These are phyloP conservation scores for Gigaspora rosea DNA, from an alignment of 192 early-diverging fungal species.

Conservation along the genomic window DNA sequence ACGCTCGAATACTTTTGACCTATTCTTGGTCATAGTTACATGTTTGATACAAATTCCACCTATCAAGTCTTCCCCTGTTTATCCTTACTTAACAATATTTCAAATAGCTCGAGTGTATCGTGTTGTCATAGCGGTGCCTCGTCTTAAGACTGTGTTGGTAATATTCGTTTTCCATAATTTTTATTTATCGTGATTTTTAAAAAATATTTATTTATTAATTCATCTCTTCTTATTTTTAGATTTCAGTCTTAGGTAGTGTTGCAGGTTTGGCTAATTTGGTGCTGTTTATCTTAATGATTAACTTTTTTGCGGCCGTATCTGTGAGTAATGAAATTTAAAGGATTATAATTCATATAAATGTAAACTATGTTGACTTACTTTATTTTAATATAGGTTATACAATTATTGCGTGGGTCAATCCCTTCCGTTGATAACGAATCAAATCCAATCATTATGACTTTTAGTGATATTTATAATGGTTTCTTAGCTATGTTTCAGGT, in stretches of 20 bases:
- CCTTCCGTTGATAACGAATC: slow-evolving; percentile 16
- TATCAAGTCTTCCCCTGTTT: slow-evolving; percentile 43
- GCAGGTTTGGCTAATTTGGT: slow-evolving; percentile 60
- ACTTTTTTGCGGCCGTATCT: slow-evolving; percentile 52
- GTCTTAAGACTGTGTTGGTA: slow-evolving; percentile 52
- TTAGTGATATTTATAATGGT: slow-evolving; percentile 56
- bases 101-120: slow-evolving; percentile 56
- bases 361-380: background rate
- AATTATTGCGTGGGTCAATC: slow-evolving; percentile 44
- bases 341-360: background rate
- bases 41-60: slow-evolving; percentile 55
- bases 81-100: slow-evolving; percentile 56
- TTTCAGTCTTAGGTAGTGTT: slow-evolving; percentile 56
- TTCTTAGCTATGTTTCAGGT: slow-evolving; percentile 60
- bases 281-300: slow-evolving; percentile 56
- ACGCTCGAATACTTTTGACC: slow-evolving; percentile 48
- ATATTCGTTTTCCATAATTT: background rate
- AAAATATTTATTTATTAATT: background rate
- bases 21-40: slow-evolving; percentile 48
- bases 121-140: slow-evolving; percentile 50
- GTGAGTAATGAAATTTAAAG: slow-evolving; percentile 44
- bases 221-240: slow-evolving; percentile 32
- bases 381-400: slow-evolving; percentile 38
- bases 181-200: background rate
- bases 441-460: slow-evolving; percentile 39